Evolutionary conservation across 495 filamentous ascomycete genomes (phyloP).

Genomic region (Sphaerosporella brunnea): DNA sequence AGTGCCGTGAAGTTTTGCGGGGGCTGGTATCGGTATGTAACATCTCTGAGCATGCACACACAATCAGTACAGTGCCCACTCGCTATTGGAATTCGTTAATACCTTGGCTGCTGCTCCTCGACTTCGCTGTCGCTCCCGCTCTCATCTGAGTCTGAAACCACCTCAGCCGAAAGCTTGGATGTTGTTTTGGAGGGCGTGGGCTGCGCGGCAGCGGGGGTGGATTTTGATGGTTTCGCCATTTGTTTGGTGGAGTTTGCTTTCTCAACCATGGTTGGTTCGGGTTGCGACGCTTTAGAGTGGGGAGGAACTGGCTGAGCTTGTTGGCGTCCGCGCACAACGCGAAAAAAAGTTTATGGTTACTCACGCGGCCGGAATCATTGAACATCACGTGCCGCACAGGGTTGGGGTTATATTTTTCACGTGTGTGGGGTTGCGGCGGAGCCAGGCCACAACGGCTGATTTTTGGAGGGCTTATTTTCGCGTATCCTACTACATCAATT

Average conservation of each 20-base stretch:
- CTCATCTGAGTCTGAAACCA: too few relatives aligned
- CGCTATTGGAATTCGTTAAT: too few relatives aligned
- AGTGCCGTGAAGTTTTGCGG: slow-evolving; percentile 4
- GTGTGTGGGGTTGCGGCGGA: too few relatives aligned
- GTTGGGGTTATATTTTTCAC: too few relatives aligned
- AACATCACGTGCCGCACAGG: too few relatives aligned
- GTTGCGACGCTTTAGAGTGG: too few relatives aligned
- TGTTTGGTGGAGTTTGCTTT: not conserved
- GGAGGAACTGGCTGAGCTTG: not conserved
- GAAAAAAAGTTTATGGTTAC: not conserved
- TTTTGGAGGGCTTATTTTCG: too few relatives aligned
- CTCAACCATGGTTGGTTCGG: not conserved
- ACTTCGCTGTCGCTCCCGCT: not conserved
- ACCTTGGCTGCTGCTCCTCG: not conserved
- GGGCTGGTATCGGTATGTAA: not conserved
- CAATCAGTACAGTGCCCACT: too few relatives aligned
- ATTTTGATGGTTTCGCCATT: not conserved
- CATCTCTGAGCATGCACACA: not conserved
- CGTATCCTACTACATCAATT: too few relatives aligned
- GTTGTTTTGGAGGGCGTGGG: not conserved
- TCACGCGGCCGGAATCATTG: too few relatives aligned
- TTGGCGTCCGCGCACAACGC: not conserved
- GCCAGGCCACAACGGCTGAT: too few relatives aligned
- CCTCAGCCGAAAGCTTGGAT: not conserved
- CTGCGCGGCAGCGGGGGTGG: not conserved